Percentiles rank a stretch among this genome's conserved stretches.
Conservation (phyloP, 306 rosid species). For the Lathyrus tuberosus region DNA sequence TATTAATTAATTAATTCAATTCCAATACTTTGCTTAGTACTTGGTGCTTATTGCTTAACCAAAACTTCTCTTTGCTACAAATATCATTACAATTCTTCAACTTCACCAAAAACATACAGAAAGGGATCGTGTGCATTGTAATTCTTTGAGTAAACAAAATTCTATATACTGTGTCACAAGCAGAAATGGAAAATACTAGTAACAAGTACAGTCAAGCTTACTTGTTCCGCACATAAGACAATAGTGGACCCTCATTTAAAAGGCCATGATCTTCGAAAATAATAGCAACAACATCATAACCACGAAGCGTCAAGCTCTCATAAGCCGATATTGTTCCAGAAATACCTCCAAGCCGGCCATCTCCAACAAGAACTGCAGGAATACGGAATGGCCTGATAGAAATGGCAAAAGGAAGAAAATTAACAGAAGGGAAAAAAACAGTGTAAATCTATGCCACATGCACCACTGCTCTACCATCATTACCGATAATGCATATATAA, state of each 20-base stretch:
- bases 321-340: slow-evolving; percentile 95
- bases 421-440: background rate
- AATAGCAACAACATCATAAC: slow-evolving; percentile 83
- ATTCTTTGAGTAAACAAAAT: slow-evolving; percentile 2
- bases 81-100: background rate
- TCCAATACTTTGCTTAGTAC: slow-evolving; percentile 1
- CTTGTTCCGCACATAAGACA: slow-evolving; percentile 75
- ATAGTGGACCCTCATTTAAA: slow-evolving; percentile 75
- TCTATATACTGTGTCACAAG: slow-evolving; percentile 9
- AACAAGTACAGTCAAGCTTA: slow-evolving; percentile 37
- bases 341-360: slow-evolving; percentile 89
- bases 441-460: background rate
- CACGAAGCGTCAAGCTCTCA: slow-evolving; percentile 82
- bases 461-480: slow-evolving; percentile 13
- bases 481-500: background rate
- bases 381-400: slow-evolving; percentile 78
- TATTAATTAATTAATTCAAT: background rate
- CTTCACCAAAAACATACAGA: slow-evolving; percentile 8
- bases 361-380: slow-evolving; percentile 91
- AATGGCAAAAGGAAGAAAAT: slow-evolving; percentile 34
- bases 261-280: slow-evolving; percentile 86
- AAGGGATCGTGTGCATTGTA: background rate
- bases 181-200: slow-evolving; percentile 30
- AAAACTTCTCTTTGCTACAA: slow-evolving; percentile 18
- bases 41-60: slow-evolving; percentile 4